A percentile compares a stretch with the other conserved stretches of the same genome.
These are phyloP conservation scores for Lachnellula subtilissima DNA, from an alignment of 2,329 filamentous ascomycete genomes.

Conservation along the genomic window DNA sequence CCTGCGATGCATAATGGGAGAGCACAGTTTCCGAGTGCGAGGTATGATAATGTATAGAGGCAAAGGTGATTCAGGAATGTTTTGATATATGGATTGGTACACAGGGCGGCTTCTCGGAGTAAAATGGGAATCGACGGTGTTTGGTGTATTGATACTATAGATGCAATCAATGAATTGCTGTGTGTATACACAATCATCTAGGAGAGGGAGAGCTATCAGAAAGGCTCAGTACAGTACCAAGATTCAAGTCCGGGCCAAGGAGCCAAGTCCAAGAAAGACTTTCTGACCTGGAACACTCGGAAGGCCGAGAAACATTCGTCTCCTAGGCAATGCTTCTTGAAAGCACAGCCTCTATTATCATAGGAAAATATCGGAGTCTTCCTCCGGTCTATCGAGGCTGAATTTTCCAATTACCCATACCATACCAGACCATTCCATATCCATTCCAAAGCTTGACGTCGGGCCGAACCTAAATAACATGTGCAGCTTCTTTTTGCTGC, in stretches of 20 bases:
- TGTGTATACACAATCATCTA: background rate
- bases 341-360: background rate
- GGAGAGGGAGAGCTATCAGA: too few species aligned
- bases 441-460: background rate
- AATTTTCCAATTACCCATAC: background rate
- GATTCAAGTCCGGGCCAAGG: background rate
- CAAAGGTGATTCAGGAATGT: background rate
- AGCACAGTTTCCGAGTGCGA: constrained; percentile 49
- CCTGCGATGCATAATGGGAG: constrained; percentile 23
- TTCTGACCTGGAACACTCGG: background rate
- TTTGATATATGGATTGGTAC: constrained; percentile 4
- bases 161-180: background rate
- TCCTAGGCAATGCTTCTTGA: background rate
- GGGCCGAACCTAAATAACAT: constrained; percentile 7
- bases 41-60: constrained; percentile 44
- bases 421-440: background rate
- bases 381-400: constrained; percentile 3
- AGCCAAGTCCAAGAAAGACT: background rate
- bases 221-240: background rate
- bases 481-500: background rate
- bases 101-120: constrained; percentile 6
- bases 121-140: constrained; percentile 1
- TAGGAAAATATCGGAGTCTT: background rate
- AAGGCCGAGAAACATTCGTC: background rate
- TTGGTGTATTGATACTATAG: constrained; percentile 6